These are phyloP conservation scores for Fusarium kyushuense DNA, from an alignment of 2,329 filamentous ascomycete species.

Conservation along the genomic window DNA sequence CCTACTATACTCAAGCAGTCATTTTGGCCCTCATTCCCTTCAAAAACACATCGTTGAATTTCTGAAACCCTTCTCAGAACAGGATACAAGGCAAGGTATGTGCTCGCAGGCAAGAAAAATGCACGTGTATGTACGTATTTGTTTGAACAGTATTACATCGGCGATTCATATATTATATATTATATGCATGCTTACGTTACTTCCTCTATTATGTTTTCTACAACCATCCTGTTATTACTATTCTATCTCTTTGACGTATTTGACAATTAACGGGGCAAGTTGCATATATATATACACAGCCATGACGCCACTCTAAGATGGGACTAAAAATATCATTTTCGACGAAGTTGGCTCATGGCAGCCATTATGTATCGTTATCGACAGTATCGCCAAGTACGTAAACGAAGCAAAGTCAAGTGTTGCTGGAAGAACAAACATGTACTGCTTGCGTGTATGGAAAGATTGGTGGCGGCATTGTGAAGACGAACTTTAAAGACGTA, in stretches of 20 bases:
- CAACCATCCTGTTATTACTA: conserved; percentile 19
- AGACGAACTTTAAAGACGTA: not conserved
- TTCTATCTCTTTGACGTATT: conserved; percentile 17
- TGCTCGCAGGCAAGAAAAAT: conserved; percentile 1
- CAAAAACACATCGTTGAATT: conserved; percentile 52
- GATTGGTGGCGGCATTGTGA: not conserved
- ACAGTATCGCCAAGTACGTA: not conserved
- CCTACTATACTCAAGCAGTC: conserved; percentile 56
- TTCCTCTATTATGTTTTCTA: not conserved
- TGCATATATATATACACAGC: conserved; percentile 18
- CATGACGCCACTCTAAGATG: conserved; percentile 35
- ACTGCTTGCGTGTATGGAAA: not conserved
- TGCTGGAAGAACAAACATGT: not conserved
- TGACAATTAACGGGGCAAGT: conserved; percentile 3
- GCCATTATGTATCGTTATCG: not conserved
- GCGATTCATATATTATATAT: conserved; percentile 19
- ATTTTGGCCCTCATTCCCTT: conserved; percentile 58
- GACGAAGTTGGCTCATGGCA: not conserved
- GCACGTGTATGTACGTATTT: not conserved
- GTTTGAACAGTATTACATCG: conserved; percentile 5
- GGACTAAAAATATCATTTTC: conserved; percentile 4
- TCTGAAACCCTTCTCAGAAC: conserved; percentile 26
- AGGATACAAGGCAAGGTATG: not conserved
- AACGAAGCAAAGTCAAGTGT: conserved; percentile 1
- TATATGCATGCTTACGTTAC: conserved; percentile 23